Evolutionary conservation across 2,329 filamentous ascomycete species (phyloP), one percentile per base, ranked within the genome.

Genomic region (Tolypocladium endophyticum): DNA sequence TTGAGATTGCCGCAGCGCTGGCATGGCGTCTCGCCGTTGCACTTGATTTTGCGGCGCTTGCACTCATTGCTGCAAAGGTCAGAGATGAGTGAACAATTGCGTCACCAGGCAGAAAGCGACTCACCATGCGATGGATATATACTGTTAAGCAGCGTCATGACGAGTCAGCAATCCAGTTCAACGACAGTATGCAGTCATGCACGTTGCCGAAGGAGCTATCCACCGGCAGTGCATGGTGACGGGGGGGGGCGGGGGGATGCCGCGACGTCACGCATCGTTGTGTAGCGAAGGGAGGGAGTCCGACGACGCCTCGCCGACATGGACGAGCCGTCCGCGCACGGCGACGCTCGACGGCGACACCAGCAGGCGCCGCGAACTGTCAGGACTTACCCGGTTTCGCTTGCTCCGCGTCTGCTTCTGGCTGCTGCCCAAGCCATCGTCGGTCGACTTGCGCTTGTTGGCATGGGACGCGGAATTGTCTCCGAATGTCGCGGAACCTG

Each of bases 31-130:
- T 88, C 83, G 62, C 87, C 87, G 71, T 88, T 89, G 73, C 87
- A 89, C 71, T 89, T 89, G 68, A 89, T 85, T 72, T 89, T 89
- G 60, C 87, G 83, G n/a, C 87, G 79, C 67, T 89, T 89, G 72
- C 87, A 89, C 69, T 89, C 86, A 68, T 88, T 89, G 66, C 87
- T 88, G 38, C 25, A 28, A n/a, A 8, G 20, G 54, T 53, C 33
- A 41, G 54, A 6, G 55, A 28, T 23, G 20, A 33, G 25, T 39
- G 36, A 30, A 25, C 11, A 36, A 33, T 52, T 11, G 23, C 43
- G 25, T n/a, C 45, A 50, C 11, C 23, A 12, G 4, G 18, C 35
- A n/a, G 47, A 41, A 28, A 4, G 25, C 30, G 12, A 66, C 80
- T 73, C 73, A 84, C 82, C 82, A 85, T 50, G 82, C 82, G 63